phyloP scores from a whole-genome alignment of 108 stramenopile species.

The Stephanodiscus minutulus region DNA sequence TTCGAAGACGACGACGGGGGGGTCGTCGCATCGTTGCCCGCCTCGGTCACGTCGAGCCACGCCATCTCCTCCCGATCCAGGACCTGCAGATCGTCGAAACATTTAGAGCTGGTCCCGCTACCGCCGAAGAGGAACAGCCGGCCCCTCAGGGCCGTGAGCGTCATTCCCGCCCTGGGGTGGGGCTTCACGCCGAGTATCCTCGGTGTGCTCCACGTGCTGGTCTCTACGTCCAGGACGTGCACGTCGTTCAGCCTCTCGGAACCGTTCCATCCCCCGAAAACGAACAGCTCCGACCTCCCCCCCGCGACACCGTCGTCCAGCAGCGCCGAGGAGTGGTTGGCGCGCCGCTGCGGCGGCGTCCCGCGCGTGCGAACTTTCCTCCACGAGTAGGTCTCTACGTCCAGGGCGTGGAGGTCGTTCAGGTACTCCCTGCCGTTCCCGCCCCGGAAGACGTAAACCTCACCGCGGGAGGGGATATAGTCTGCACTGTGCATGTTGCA shows the following conservation, averaged over 20 bases:
- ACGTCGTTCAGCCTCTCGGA: slow-evolving; percentile 87
- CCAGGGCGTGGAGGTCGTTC: slow-evolving; percentile 59
- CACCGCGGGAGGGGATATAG: slow-evolving; percentile 59
- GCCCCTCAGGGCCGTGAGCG: slow-evolving; percentile 83
- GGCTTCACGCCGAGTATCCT: slow-evolving; percentile 72
- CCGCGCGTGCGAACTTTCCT: slow-evolving; percentile 75
- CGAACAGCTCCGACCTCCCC: slow-evolving; percentile 72
- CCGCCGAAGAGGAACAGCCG: slow-evolving; percentile 92
- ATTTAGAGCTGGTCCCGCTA: slow-evolving; percentile 81
- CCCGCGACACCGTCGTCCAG: slow-evolving; percentile 52
- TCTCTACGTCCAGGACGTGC: slow-evolving; percentile 83
- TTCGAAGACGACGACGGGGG: slow-evolving; percentile 2
- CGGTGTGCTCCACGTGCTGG: slow-evolving; percentile 82
- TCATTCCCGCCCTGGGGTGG: slow-evolving; percentile 94
- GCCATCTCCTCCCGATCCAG: slow-evolving; percentile 88
- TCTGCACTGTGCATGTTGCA: slow-evolving; percentile 98
- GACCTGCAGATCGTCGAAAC: slow-evolving; percentile 93
- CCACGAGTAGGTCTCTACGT: slow-evolving; percentile 82
- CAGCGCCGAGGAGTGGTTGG: slow-evolving; percentile 90
- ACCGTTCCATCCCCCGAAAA: slow-evolving; percentile 97
- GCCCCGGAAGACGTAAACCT: slow-evolving; percentile 92
- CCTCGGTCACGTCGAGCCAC: slow-evolving; percentile 81
- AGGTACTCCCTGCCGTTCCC: slow-evolving; percentile 77
- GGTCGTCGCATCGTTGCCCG: slow-evolving; percentile 8
- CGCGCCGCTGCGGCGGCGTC: slow-evolving; percentile 75